Evolutionary conservation across 2,329 filamentous ascomycete genomes (phyloP), one percentile per base, ranked within the genome.

Genomic region (Atkinsonella texensis): DNA sequence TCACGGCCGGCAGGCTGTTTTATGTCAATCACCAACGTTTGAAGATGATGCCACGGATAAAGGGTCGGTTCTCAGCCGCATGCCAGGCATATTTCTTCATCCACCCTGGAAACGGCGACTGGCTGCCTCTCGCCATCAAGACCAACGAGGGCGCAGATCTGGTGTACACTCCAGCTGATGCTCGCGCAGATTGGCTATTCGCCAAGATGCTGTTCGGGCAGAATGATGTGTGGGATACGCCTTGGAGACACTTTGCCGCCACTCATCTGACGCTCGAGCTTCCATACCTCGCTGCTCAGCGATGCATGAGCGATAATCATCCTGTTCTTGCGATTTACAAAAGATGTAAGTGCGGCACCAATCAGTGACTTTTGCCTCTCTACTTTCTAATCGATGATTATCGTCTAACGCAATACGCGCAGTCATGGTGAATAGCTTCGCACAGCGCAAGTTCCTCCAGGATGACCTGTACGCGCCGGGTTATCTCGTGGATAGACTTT

Each of bases 191-290:
- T 59, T 77, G 74, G 74, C 58, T 74, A 6, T 59, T 77, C 4
- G 74, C 74, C 6, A 76, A 77, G 62, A 70, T 75, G 43, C 65
- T 73, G 56, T 74, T 73, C 57, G 74, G 74, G 48, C 59, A 63
- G 28, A 74, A 76, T 48, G 71, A 76, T 55, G 63, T 75, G 38
- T 75, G 70, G 60, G 66, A 70, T 52, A 62, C 63, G 0, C 69
- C 74, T 49, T 69, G 67, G 60, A 65, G 67, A 52, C 72, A 76
- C 54, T 60, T 76, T 1, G 67, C 67, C 1, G 60, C 60, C n/a
- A 69, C 68, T 0, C 74, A 76, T 54, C 66, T 64, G 15, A 67
- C 73, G 11, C 59, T 65, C 3, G 72, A 77, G 55, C 66, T 69
- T 49, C 65, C 68, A 1, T 70, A 71, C 58, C 57, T 70, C 53